A percentile compares a stretch with the other conserved stretches of the same genome.
These are phyloP conservation scores for Monosporascus sp. DNA, from an alignment of 2,329 filamentous ascomycete genomes.

Conservation along the genomic window DNA sequence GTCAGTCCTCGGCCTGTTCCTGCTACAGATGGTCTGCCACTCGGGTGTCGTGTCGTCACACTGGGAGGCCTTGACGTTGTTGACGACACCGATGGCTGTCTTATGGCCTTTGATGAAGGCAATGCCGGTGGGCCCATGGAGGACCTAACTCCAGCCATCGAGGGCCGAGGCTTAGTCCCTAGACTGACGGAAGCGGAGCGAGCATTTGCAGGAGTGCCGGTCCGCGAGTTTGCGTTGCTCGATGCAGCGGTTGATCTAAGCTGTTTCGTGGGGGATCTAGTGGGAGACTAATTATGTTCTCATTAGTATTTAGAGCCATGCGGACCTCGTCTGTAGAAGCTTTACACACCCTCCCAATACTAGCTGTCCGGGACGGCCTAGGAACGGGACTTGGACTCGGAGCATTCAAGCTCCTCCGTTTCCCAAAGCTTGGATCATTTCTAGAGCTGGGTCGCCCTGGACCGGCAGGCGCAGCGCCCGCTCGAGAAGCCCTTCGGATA, in stretches of 20 bases:
- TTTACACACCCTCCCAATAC: conserved; percentile 49
- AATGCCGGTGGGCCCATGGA: conserved; percentile 64
- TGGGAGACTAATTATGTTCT: conserved; percentile 55
- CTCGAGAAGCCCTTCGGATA: conserved; percentile 34
- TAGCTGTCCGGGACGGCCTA: conserved; percentile 49
- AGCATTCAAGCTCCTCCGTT: conserved; percentile 65
- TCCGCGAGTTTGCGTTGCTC: conserved; percentile 56
- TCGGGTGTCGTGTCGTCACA: conserved; percentile 29
- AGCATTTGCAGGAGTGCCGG: conserved; percentile 57
- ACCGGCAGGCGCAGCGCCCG: conserved; percentile 17
- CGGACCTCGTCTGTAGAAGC: not conserved
- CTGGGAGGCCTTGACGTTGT: conserved; percentile 26
- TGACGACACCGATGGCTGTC: conserved; percentile 42
- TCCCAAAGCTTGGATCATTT: conserved; percentile 49
- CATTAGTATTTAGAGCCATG: conserved; percentile 13
- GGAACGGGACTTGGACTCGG: conserved; percentile 67
- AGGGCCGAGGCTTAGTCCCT: conserved; percentile 48
- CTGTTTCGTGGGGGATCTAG: conserved; percentile 76
- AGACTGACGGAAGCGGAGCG: conserved; percentile 34
- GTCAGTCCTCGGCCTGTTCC: conserved; percentile 29
- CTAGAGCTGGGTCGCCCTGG: conserved; percentile 45
- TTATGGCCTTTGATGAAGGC: conserved; percentile 37
- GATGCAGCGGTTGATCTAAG: conserved; percentile 47
- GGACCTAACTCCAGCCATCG: conserved; percentile 48
- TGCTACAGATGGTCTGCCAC: conserved; percentile 29